Conservation (phyloP, 148 eudicot genomes). For the Fagopyrum homotropicum region DNA sequence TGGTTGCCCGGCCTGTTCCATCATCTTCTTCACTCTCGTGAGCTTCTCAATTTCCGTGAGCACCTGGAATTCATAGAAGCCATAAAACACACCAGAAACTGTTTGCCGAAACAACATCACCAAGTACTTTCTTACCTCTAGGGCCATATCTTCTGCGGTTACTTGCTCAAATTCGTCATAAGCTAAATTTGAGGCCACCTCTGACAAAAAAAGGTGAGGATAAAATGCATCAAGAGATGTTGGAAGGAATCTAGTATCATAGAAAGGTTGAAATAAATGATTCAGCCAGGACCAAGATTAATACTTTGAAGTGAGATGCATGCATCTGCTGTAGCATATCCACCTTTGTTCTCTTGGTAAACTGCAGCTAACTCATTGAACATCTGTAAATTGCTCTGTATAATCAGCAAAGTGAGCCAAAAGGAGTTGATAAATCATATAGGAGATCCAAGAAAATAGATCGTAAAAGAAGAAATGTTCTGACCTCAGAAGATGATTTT, state of each 20-base stretch:
- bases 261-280: background rate
- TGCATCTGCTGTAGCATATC: slow-evolving; percentile 21
- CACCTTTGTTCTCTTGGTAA: slow-evolving; percentile 49
- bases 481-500: slow-evolving; percentile 15
- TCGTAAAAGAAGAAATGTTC: background rate
- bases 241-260: background rate
- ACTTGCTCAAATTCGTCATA: slow-evolving; percentile 32
- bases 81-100: background rate
- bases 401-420: background rate
- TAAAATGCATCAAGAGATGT: background rate
- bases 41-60: too few relatives aligned
- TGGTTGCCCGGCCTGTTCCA: too few relatives aligned
- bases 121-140: slow-evolving; percentile 24
- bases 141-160: too few relatives aligned
- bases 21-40: too few relatives aligned
- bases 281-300: slow-evolving; percentile 1
- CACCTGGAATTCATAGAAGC: too few relatives aligned
- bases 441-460: slow-evolving; percentile 28
- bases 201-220: slow-evolving; percentile 27
- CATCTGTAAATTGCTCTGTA: slow-evolving; percentile 22
- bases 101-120: background rate
- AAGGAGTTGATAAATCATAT: background rate
- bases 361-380: slow-evolving; percentile 33
- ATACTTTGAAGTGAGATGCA: slow-evolving; percentile 70
- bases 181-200: slow-evolving; percentile 53